These are phyloP conservation scores for Sanguinoderma infundibulare DNA, from an alignment of 1,284 basidiomycete species.

Conservation along the genomic window DNA sequence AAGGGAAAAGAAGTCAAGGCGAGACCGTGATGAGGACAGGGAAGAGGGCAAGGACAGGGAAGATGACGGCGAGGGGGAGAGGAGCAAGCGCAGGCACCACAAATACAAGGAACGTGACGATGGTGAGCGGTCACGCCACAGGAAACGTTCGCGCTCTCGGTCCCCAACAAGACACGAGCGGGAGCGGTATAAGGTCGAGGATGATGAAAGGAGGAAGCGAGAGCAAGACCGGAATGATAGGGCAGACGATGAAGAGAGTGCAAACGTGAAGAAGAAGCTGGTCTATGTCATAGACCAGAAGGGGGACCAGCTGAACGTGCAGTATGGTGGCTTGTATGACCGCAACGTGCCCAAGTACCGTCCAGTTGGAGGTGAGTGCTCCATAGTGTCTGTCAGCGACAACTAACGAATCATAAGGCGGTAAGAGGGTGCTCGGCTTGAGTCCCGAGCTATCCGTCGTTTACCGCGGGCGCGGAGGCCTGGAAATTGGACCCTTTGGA, in stretches of 20 bases:
- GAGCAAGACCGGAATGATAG: conserved; percentile 36
- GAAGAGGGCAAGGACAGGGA: conserved; percentile 7
- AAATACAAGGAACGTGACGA: conserved; percentile 23
- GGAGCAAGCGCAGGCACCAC: conserved; percentile 17
- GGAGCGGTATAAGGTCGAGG: conserved; percentile 14
- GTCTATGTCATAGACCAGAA: conserved; percentile 70
- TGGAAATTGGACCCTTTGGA: conserved; percentile 60
- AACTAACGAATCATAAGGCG: conserved; percentile 67
- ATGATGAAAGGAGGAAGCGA: conserved; percentile 44
- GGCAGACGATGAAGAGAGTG: neutral
- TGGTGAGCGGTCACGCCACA: conserved; percentile 8
- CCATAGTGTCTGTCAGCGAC: conserved; percentile 29
- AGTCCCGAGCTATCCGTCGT: conserved; percentile 49
- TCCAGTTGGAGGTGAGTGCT: conserved; percentile 55
- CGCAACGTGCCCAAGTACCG: conserved; percentile 73
- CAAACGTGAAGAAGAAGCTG: conserved; percentile 19
- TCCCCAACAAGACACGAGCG: conserved; percentile 5
- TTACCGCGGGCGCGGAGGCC: conserved; percentile 53
- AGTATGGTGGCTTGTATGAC: conserved; percentile 69
- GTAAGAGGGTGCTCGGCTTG: conserved; percentile 68
- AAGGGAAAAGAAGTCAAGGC: conserved; percentile 25
- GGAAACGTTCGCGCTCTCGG: conserved; percentile 12
- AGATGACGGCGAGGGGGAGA: conserved; percentile 12
- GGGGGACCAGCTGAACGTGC: conserved; percentile 71
- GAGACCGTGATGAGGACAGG: conserved; percentile 14